These are phyloP conservation scores for Monilinia fructicola DNA, from an alignment of 2,329 filamentous ascomycete species.

Conservation along the genomic window DNA sequence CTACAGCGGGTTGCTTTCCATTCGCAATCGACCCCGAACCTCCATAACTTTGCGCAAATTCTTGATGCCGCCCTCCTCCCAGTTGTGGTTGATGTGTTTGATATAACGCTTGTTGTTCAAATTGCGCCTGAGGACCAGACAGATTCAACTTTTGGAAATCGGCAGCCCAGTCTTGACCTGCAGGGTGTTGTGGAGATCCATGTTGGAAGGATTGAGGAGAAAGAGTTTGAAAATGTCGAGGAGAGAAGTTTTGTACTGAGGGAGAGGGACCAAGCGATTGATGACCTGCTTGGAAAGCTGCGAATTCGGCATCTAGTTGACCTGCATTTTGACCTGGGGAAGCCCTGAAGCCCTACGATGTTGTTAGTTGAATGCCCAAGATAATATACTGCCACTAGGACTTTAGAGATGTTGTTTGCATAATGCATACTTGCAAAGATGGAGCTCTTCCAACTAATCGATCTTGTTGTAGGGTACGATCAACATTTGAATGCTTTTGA, in stretches of 20 bases:
- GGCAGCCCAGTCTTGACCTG: conserved; percentile 42
- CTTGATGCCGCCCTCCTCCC: conserved; percentile 54
- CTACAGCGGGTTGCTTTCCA: conserved; percentile 9
- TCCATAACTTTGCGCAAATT: conserved; percentile 46
- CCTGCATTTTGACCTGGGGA: conserved; percentile 52
- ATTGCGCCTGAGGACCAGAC: conserved; percentile 35
- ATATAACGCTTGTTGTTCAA: conserved; percentile 38
- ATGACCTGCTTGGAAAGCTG: conserved; percentile 62
- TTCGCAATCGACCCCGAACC: neutral
- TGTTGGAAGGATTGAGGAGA: conserved; percentile 28
- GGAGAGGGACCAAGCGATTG: conserved; percentile 40
- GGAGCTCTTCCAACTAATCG: conserved; percentile 56
- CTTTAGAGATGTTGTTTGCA: neutral
- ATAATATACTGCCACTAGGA: neutral
- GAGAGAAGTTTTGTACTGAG: conserved; percentile 29
- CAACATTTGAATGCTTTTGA: conserved; percentile 65
- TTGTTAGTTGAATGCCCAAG: conserved; percentile 24
- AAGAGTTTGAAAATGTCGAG: conserved; percentile 28
- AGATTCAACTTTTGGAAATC: conserved; percentile 51
- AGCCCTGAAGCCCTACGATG: conserved; percentile 60
- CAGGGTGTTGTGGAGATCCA: conserved; percentile 28
- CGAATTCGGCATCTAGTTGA: conserved; percentile 64
- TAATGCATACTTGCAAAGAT: conserved; percentile 52
- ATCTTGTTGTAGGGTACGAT: conserved; percentile 71
- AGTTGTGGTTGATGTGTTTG: conserved; percentile 31